Evolutionary conservation across 225 moss, liverwort and hornwort species (phyloP), one percentile per base, ranked within the genome.

Genomic region (Thuidium tamariscinum): DNA sequence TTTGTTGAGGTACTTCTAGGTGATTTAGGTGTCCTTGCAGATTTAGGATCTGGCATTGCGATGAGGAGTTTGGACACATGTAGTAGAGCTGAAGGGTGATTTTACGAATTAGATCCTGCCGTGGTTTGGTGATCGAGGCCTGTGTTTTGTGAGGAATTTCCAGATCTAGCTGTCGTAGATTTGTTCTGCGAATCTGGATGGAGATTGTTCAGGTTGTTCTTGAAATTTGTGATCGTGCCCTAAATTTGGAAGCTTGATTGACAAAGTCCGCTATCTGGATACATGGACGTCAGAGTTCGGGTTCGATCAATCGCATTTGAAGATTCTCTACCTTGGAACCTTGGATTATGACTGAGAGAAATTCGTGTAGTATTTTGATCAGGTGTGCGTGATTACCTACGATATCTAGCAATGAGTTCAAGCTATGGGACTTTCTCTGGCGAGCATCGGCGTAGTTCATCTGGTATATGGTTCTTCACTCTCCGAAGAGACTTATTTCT

Each of bases 391-490:
- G 89, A 89, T 75, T 76, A 19, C 59, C 20, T 85, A 51, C 73
- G 66, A 54, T 36, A 48, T 63, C 59, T 83, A 84, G 86, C 82
- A 77, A 91, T 92, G 92, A 82, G 52, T 82, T 89, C 92, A 27
- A 86, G 88, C 76, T 82, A 84, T 80, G 92, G 89, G 84, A 86
- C 91, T 68, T 86, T 86, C 84, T 81, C 88, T 67, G 86, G 81
- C 77, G 86, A 59, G 55, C 88, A 88, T 85, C 88, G 88, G 62
- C 92, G 90, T 67, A 90, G 88, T 82, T 83, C 88, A 84, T 81
- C 88, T 74, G 92, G 92, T 92, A 90, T 74, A 36, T 88, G 44
- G 41, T 52, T 54, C 34, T 78, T 79, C 78, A 54, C 69, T 41
- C 54, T 87, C 61, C 5, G 75, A 78, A 67, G 62, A 74, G 42